Evolutionary conservation across 176 grass and related monocot species (phyloP).

Genomic region (Saccharum spontaneum): DNA sequence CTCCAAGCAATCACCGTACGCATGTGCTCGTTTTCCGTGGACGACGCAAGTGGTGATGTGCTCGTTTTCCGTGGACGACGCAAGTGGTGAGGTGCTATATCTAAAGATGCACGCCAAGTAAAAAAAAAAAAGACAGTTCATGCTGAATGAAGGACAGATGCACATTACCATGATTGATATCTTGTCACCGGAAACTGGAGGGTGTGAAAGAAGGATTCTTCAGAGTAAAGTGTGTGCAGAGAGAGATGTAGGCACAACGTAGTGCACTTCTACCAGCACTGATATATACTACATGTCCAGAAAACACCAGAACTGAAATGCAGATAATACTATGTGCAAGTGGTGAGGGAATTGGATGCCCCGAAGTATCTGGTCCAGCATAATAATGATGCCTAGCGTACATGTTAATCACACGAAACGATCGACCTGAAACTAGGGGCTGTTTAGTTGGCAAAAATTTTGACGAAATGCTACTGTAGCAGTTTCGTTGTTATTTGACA

Average conservation of each 20-base stretch:
- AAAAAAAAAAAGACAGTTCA: neutral
- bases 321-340: neutral
- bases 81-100: too few species aligned
- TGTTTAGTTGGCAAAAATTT: too few species aligned
- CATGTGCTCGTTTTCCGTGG: too few species aligned
- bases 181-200: neutral
- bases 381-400: neutral
- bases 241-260: neutral
- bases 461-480: too few species aligned
- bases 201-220: neutral
- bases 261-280: neutral
- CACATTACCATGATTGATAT: constrained; percentile 20
- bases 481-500: too few species aligned
- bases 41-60: too few species aligned
- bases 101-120: too few species aligned
- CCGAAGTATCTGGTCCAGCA: neutral
- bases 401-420: neutral
- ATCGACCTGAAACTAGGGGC: neutral
- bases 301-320: neutral
- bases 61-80: too few species aligned
- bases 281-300: neutral
- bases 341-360: constrained; percentile 23
- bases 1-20: too few species aligned
- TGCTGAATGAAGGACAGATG: neutral
- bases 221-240: neutral